Base-by-base conservation (phyloP, 2,329 filamentous ascomycete genomes). In the Polychaeton citri region DNA sequence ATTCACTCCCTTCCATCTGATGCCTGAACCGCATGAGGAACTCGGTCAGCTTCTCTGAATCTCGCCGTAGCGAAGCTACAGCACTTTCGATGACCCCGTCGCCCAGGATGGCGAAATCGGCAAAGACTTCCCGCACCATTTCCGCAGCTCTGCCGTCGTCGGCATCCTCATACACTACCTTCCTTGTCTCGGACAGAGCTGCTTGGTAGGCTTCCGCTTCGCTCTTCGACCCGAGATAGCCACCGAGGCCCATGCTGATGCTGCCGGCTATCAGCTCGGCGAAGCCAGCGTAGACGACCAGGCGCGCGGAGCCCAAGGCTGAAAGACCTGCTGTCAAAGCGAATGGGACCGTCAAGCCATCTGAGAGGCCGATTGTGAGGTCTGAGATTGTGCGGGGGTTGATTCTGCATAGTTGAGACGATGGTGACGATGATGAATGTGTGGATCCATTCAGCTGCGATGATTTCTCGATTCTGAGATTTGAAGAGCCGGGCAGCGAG, bases 11-110 rank as follows among this genome's bases (percentile, higher is more conserved):
- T 2, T 58, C 47, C 28, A 66, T 57, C 33, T 63, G 58, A 43
- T 68, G 62, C 41, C 69, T 57, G 41, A 69, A 69, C 17, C 57
- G 52, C 43, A 69, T 55, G 24, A 70, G 50, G 43, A 70, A 69
- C 15, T 63, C 61, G 17, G 61, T 55, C 17, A 67, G 54, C 4
- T 54, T 50, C 20, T 62, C 43, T 9, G 45, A 44, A 13, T 43
- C 38, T 6, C 32, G 36, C 19, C 24, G 24, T 15, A 49, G 39
- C 18, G 40, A 43, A 5, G 54, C 43, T 10, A 17, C 30, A 12
- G 18, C 18, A 10, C 13, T 10, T 10, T 19, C 18, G 5, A 17
- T 16, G 18, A 32, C 5, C 4, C 58, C 61, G 4, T 52, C 47
- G 19, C 61, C 55, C 19, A 32, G 18, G 24, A 28, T 10, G 5